Conservation (phyloP, 129 eudicot genomes). For the Flaveria trinervia region DNA sequence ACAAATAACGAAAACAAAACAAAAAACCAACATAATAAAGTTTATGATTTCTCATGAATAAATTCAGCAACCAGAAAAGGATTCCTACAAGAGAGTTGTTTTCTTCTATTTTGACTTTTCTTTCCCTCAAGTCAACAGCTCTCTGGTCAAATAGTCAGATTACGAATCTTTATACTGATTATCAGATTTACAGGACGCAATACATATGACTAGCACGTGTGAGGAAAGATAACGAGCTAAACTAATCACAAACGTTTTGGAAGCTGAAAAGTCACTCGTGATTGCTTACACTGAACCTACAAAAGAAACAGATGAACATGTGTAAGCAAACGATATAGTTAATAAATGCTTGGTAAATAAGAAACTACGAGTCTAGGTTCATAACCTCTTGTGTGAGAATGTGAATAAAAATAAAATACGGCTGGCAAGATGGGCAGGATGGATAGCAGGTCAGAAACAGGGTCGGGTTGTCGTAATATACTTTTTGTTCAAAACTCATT, state of each 20-base stretch:
- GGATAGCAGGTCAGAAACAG: neutral
- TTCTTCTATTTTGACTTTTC: slow-evolving; percentile 24
- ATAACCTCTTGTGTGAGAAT: neutral
- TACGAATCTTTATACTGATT: slow-evolving; percentile 24
- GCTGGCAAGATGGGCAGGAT: neutral
- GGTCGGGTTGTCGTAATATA: neutral
- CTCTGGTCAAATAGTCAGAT: slow-evolving; percentile 37
- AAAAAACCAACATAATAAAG: slow-evolving; percentile 2
- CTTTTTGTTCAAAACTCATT: neutral
- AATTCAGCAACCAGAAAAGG: slow-evolving; percentile 28
- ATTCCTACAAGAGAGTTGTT: slow-evolving; percentile 25
- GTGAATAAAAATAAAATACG: neutral
- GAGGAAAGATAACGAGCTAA: neutral
- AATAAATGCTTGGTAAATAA: neutral
- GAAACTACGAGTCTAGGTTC: neutral
- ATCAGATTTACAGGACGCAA: slow-evolving; percentile 9
- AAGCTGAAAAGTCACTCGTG: neutral
- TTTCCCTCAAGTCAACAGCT: slow-evolving; percentile 28
- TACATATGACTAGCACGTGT: slow-evolving; percentile 14
- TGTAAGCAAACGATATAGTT: neutral
- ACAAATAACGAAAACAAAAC: slow-evolving; percentile 1
- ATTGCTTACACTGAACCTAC: slow-evolving; percentile 26
- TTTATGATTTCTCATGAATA: slow-evolving; percentile 23
- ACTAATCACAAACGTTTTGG: neutral
- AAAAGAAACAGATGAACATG: slow-evolving; percentile 9